Conservation (phyloP, 257 asterid genomes). For the Jacaranda mimosifolia region DNA sequence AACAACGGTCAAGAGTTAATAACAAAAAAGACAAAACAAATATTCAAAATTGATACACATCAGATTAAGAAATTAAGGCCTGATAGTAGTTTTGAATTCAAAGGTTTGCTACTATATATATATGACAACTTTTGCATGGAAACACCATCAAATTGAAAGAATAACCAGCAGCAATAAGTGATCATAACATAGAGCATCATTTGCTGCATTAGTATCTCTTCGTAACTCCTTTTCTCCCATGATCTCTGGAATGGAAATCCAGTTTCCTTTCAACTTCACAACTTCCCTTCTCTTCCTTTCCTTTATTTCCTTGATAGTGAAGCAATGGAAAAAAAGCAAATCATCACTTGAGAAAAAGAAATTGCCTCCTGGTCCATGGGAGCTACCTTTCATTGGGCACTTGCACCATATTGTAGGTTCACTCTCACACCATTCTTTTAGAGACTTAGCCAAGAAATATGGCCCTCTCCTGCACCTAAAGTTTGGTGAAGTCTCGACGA, state of each 20-base stretch:
- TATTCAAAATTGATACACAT: too few species aligned
- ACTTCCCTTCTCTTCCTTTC: too few species aligned
- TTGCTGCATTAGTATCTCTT: background rate
- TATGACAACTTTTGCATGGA: background rate
- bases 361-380: background rate
- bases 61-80: too few species aligned
- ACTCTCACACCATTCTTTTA: background rate
- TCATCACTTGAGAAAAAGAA: too few species aligned
- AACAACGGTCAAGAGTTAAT: too few species aligned
- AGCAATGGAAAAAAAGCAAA: too few species aligned
- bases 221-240: background rate
- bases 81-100: background rate
- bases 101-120: background rate
- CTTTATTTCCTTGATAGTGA: too few species aligned
- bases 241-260: too few species aligned
- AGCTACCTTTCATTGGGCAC: slow-evolving; percentile 21
- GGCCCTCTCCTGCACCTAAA: slow-evolving; percentile 17
- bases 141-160: background rate
- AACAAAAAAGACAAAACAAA: too few species aligned
- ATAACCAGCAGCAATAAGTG: too few species aligned
- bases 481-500: slow-evolving; percentile 12
- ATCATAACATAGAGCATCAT: too few species aligned
- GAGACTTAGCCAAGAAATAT: background rate
- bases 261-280: too few species aligned
- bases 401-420: slow-evolving; percentile 8